Percentiles rank a stretch among this genome's conserved stretches.
phyloP scores from a whole-genome alignment of 306 rosid genomes.

The Fagus crenata region DNA sequence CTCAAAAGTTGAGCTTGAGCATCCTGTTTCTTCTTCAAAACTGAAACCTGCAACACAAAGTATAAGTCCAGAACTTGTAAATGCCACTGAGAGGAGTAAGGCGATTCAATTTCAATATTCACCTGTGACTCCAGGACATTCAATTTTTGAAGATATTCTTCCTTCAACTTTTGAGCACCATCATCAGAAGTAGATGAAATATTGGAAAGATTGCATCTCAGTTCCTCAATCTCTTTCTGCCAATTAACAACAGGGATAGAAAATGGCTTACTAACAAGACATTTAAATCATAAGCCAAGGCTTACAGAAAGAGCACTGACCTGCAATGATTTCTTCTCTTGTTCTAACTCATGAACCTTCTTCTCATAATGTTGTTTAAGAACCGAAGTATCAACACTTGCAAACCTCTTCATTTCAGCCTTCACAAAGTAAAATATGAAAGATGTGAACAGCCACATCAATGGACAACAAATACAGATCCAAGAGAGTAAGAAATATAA shows the following conservation, averaged over 20 bases:
- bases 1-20: conserved; percentile 81
- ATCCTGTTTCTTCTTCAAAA: conserved; percentile 84
- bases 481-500: not conserved
- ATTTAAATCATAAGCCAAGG: conserved; percentile 12
- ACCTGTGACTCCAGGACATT: conserved; percentile 88
- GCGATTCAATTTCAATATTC: conserved; percentile 24
- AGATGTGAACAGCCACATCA: not conserved
- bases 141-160: conserved; percentile 85
- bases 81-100: conserved; percentile 7
- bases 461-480: not conserved
- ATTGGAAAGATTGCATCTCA: conserved; percentile 58
- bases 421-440: conserved; percentile 32
- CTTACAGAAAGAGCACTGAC: conserved; percentile 41
- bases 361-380: conserved; percentile 85
- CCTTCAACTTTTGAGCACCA: conserved; percentile 84
- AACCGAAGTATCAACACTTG: conserved; percentile 58
- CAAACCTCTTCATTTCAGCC: conserved; percentile 93
- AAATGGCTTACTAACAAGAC: not conserved
- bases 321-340: conserved; percentile 81
- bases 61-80: conserved; percentile 28
- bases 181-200: conserved; percentile 79
- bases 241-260: not conserved
- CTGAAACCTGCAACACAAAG: conserved; percentile 65
- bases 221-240: conserved; percentile 85
- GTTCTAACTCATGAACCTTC: conserved; percentile 86